These are phyloP conservation scores for Ganoderma boninense DNA, from an alignment of 1,284 basidiomycete genomes.

Conservation along the genomic window DNA sequence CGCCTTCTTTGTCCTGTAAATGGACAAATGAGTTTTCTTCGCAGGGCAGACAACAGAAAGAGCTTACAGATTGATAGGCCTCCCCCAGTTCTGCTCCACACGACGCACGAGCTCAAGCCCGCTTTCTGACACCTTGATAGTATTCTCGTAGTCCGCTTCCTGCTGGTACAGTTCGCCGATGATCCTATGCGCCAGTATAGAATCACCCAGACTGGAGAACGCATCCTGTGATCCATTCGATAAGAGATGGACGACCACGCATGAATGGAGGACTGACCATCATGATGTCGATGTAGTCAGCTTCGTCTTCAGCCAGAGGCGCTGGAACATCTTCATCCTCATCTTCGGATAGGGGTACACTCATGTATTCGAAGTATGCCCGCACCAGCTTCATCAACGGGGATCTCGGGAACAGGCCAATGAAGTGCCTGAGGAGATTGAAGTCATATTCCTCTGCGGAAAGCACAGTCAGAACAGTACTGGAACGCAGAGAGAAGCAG, in stretches of 20 bases:
- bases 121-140: slow-evolving; percentile 75
- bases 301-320: slow-evolving; percentile 44
- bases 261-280: slow-evolving; percentile 50
- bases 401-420: slow-evolving; percentile 72
- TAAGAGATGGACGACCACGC: slow-evolving; percentile 7
- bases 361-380: slow-evolving; percentile 74
- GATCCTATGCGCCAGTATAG: slow-evolving; percentile 78
- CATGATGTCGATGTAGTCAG: slow-evolving; percentile 59
- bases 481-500: neutral
- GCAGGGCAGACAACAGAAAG: slow-evolving; percentile 4
- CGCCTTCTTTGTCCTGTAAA: slow-evolving; percentile 61
- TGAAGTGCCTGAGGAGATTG: slow-evolving; percentile 69
- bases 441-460: slow-evolving; percentile 72
- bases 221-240: slow-evolving; percentile 58
- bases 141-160: slow-evolving; percentile 82
- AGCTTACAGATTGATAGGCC: slow-evolving; percentile 59
- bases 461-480: neutral
- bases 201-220: slow-evolving; percentile 62
- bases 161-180: slow-evolving; percentile 76
- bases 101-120: slow-evolving; percentile 68
- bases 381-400: slow-evolving; percentile 66
- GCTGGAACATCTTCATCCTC: slow-evolving; percentile 42
- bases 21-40: slow-evolving; percentile 1
- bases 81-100: slow-evolving; percentile 69
- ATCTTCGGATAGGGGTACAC: slow-evolving; percentile 54